phyloP scores from a whole-genome alignment of 257 asterid genomes.

The Solanum peruvianum region DNA sequence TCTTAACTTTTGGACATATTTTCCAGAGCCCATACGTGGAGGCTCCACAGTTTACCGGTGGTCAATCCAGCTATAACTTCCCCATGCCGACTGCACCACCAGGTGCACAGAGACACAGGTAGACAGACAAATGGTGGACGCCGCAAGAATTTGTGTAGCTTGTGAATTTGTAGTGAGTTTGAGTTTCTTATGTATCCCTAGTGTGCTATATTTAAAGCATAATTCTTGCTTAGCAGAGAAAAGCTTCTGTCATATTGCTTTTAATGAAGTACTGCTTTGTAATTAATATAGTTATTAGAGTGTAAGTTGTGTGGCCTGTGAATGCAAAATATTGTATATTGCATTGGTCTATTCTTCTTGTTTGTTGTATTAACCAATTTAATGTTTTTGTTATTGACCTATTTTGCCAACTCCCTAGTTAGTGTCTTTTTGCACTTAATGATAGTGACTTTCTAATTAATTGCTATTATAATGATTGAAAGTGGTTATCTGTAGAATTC shows the following conservation, averaged over 20 bases:
- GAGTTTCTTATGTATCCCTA: neutral
- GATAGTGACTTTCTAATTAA: neutral
- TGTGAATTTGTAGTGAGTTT: slow-evolving; percentile 4
- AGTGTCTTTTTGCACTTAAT: neutral
- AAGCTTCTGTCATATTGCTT: neutral
- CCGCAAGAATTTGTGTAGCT: neutral
- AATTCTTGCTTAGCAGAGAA: neutral
- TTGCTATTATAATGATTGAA: neutral
- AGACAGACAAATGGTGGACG: slow-evolving; percentile 1
- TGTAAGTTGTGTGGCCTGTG: neutral
- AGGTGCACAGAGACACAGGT: slow-evolving; percentile 59
- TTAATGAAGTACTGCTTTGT: neutral
- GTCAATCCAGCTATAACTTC: slow-evolving; percentile 30
- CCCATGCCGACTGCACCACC: slow-evolving; percentile 97
- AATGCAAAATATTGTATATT: neutral
- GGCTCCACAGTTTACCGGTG: slow-evolving; percentile 56
- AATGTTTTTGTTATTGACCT: neutral
- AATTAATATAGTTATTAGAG: neutral
- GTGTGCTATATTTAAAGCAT: neutral
- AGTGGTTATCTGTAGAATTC: neutral
- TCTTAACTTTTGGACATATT: neutral
- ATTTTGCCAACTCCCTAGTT: neutral
- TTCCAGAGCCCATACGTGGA: slow-evolving; percentile 94
- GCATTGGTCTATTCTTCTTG: neutral
- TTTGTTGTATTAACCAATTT: neutral